Conservation (phyloP, 352 stramenopile genomes). For the Globisporangium solare region DNA sequence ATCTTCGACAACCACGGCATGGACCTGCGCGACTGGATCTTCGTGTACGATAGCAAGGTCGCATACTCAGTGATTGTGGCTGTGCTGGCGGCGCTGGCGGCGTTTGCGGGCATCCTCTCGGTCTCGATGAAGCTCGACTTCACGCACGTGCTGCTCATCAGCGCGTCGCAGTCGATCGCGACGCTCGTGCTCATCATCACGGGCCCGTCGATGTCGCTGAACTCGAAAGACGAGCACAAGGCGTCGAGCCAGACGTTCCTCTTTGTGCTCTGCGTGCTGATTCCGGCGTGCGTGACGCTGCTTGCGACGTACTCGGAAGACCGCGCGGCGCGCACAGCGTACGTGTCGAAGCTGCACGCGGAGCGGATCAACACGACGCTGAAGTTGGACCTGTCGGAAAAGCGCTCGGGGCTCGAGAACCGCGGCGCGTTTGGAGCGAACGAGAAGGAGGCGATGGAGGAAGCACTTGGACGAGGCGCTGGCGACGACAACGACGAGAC, state of each 20-base stretch:
- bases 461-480: constrained; percentile 22
- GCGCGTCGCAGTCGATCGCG: constrained; percentile 47
- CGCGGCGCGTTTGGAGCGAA: constrained; percentile 41
- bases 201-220: constrained; percentile 46
- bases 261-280: constrained; percentile 56
- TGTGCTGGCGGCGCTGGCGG: constrained; percentile 48
- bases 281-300: constrained; percentile 60
- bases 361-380: constrained; percentile 81
- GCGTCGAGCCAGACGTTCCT: constrained; percentile 53
- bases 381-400: constrained; percentile 73
- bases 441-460: constrained; percentile 53
- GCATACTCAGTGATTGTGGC: constrained; percentile 61
- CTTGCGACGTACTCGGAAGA: constrained; percentile 78
- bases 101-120: constrained; percentile 61
- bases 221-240: constrained; percentile 30
- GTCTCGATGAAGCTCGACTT: constrained; percentile 79
- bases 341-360: constrained; percentile 65
- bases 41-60: constrained; percentile 62
- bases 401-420: constrained; percentile 66
- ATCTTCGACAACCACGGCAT: constrained; percentile 22
- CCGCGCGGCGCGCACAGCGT: constrained; percentile 57
- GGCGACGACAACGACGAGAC: constrained; percentile 22
- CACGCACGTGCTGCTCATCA: constrained; percentile 56
- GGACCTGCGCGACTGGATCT: constrained; percentile 53
- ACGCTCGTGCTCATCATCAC: constrained; percentile 45